These are phyloP conservation scores for Boletus bicolor DNA, from an alignment of 768 basidiomycete genomes.

Conservation along the genomic window DNA sequence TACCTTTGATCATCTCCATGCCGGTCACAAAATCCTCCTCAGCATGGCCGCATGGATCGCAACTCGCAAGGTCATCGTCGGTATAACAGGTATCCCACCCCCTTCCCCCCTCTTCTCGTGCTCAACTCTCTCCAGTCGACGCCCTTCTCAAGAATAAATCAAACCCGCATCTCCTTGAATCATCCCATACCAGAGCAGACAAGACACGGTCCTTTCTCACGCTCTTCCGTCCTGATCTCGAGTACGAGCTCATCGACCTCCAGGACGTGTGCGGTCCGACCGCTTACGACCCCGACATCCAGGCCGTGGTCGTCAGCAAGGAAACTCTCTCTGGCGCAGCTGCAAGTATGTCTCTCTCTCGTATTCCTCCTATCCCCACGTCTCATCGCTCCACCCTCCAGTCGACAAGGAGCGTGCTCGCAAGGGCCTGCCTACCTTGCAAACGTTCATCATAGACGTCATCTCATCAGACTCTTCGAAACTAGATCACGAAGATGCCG, in stretches of 20 bases:
- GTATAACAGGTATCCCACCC: slow-evolving; percentile 65
- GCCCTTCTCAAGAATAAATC: slow-evolving; percentile 67
- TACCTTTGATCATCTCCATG: slow-evolving; percentile 96
- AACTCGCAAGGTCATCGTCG: slow-evolving; percentile 77
- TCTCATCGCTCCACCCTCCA: slow-evolving; percentile 28
- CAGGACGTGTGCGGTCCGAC: slow-evolving; percentile 91
- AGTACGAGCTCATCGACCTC: slow-evolving; percentile 69
- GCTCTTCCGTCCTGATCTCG: slow-evolving; percentile 64
- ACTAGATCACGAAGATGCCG: slow-evolving; percentile 63
- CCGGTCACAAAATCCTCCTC: slow-evolving; percentile 95
- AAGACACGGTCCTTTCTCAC: slow-evolving; percentile 65
- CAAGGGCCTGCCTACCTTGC: slow-evolving; percentile 55
- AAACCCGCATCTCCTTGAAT: slow-evolving; percentile 64
- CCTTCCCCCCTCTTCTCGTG: slow-evolving; percentile 1
- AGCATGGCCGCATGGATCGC: slow-evolving; percentile 90
- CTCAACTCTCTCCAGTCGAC: slow-evolving; percentile 51
- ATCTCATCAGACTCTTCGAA: slow-evolving; percentile 65
- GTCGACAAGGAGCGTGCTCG: slow-evolving; percentile 62
- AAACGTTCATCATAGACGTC: slow-evolving; percentile 82
- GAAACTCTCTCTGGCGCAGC: slow-evolving; percentile 80
- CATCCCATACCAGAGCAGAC: slow-evolving; percentile 51
- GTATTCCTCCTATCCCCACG: background rate
- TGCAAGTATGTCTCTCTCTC: slow-evolving; percentile 48
- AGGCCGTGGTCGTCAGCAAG: slow-evolving; percentile 86
- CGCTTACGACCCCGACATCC: slow-evolving; percentile 80